A percentile compares a stretch with the other conserved stretches of the same genome.
Evolutionary conservation across 2,329 filamentous ascomycete genomes (phyloP).

Genomic region (Lasiodiplodia citricola): DNA sequence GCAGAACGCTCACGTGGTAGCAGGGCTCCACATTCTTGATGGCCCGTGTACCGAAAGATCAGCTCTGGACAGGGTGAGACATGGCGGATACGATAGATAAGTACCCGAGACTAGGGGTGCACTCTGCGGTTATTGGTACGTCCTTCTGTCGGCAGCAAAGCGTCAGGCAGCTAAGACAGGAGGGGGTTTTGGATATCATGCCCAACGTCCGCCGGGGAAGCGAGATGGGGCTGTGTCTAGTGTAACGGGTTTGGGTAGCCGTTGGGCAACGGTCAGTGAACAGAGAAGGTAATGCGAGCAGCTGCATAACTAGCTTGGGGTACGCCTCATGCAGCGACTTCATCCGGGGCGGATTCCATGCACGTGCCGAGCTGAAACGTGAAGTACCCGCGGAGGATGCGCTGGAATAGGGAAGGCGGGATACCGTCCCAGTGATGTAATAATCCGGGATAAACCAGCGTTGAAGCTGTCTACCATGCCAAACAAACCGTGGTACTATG

Average conservation of each 20-base stretch:
- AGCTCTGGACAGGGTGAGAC: not conserved
- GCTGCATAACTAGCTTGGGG: slow-evolving; percentile 1
- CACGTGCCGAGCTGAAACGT: slow-evolving; percentile 3
- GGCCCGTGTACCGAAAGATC: not conserved
- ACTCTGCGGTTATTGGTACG: not conserved
- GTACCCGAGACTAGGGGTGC: not conserved
- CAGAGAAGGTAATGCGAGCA: not conserved
- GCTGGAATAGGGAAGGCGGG: not conserved
- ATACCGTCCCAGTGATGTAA: not conserved
- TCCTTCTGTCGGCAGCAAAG: not conserved
- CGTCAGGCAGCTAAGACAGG: too few species aligned
- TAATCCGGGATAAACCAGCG: not conserved
- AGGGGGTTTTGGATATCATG: not conserved
- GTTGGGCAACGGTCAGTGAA: not conserved
- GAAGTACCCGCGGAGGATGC: not conserved
- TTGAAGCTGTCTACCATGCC: not conserved
- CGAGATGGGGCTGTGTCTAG: not conserved
- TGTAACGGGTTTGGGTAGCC: not conserved
- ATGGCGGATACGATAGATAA: not conserved
- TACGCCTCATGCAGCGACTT: slow-evolving; percentile 1
- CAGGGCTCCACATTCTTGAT: not conserved
- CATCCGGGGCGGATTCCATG: not conserved
- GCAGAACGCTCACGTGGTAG: not conserved
- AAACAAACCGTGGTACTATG: not conserved
- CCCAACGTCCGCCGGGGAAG: not conserved